Evolutionary conservation across 2,329 filamentous ascomycete species (phyloP).

Genomic region (Alternaria metachromatica): DNA sequence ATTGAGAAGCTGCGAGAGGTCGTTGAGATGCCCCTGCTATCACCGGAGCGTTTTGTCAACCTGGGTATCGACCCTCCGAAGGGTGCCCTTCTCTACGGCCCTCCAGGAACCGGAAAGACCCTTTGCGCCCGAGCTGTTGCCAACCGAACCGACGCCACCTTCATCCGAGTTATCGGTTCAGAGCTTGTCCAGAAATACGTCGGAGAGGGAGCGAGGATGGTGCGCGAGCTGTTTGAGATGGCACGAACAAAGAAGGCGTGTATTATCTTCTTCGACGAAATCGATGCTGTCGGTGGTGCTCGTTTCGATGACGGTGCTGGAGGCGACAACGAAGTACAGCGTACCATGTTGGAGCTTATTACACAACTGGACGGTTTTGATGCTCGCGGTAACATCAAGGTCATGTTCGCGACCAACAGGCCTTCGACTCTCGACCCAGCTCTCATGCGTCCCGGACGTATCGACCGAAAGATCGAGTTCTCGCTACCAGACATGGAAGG

Average conservation of each 20-base stretch:
- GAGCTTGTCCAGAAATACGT: slow-evolving; percentile 99
- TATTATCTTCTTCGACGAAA: slow-evolving; percentile 99
- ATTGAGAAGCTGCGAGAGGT: slow-evolving; percentile 99
- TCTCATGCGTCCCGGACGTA: slow-evolving; percentile 94
- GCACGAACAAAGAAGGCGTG: slow-evolving; percentile 98
- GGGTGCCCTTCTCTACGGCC: slow-evolving; percentile 94
- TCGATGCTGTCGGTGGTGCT: slow-evolving; percentile 93
- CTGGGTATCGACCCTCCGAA: slow-evolving; percentile 99
- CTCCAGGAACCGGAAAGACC: slow-evolving; percentile 98
- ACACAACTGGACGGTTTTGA: slow-evolving; percentile 98
- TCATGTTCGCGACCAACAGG: slow-evolving; percentile 99
- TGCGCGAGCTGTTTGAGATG: slow-evolving; percentile 99
- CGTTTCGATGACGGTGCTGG: slow-evolving; percentile 96
- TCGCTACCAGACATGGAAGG: slow-evolving; percentile 96
- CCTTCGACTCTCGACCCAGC: slow-evolving; percentile 96
- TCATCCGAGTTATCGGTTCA: slow-evolving; percentile 97
- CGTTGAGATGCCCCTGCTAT: slow-evolving; percentile 96
- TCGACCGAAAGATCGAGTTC: slow-evolving; percentile 99
- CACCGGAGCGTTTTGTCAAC: slow-evolving; percentile 95
- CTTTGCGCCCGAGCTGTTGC: slow-evolving; percentile 96
- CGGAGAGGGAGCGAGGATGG: slow-evolving; percentile 97
- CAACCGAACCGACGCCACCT: slow-evolving; percentile 97
- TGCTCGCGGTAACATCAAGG: slow-evolving; percentile 96
- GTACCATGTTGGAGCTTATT: slow-evolving; percentile 97
- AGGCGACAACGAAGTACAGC: slow-evolving; percentile 96